Evolutionary conservation across 306 rosid genomes (phyloP), one percentile per base, ranked within the genome.

Genomic region (Astragalus membranaceus): DNA sequence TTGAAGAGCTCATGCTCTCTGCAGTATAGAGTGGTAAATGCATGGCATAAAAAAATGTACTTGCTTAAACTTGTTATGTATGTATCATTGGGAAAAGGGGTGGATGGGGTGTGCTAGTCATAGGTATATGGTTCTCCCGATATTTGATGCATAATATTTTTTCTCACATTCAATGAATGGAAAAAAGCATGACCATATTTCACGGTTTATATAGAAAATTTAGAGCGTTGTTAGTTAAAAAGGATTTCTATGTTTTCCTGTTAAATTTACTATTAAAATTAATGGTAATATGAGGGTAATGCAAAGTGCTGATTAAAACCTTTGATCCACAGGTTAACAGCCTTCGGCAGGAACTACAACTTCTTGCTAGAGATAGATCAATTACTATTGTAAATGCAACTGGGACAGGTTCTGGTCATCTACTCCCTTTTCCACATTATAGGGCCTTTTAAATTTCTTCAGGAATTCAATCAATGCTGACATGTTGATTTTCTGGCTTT

Each of bases 281-380:
- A 50, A 12, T 44, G 8, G 6, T 11, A 46, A 17, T 67, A 33
- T 5, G 29, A 50, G 8, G 30, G 66, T 82, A 74, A 53, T 43
- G 13, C 32, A 72, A 46, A 67, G 52, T 72, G 41, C 71, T 62
- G 49, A 77, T 58, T 26, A 26, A 71, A 44, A 44, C 68, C 33
- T 46, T 68, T 15, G 36, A 64, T 64, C 57, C 79, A 29, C 91
- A 95, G 99, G 96, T 95, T 78, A 67, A 85, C 84, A 87, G 69
- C 84, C 83, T 95, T 59, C 87, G 87, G 64, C 73, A 86, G 70
- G 91, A 89, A 80, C 75, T 95, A 63, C 83, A 86, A 59, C 47
- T 75, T 48, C 70, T 89, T 66, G 77, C 84, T 46, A 77, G 85
- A 72, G 86, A 76, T 68, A 69, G 85, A 69, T 66, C 91, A 1